Percentiles rank a stretch among this genome's conserved stretches.
Evolutionary conservation across 345 rosid species (phyloP).

Genomic region (Eucalyptus polybractea): DNA sequence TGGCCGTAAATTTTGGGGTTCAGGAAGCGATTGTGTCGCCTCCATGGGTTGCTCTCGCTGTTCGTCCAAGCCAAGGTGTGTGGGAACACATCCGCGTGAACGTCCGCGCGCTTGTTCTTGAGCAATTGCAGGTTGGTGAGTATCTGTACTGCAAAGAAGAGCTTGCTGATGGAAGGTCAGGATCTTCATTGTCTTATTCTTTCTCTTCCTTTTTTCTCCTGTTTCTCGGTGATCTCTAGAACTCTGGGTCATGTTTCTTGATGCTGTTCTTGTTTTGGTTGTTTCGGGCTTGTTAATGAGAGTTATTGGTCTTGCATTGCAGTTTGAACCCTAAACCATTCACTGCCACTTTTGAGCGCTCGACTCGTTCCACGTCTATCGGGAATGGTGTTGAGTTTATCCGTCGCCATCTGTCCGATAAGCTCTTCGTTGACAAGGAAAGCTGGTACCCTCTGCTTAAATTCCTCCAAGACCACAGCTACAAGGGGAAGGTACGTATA

Average conservation of each 20-base stretch:
- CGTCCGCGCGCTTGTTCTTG: slow-evolving; percentile 64
- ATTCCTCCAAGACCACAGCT: slow-evolving; percentile 14
- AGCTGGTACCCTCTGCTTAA: fast-evolving
- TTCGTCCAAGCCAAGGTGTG: slow-evolving; percentile 88
- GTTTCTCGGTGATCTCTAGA: background rate
- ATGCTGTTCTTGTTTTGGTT: background rate
- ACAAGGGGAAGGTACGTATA: slow-evolving; percentile 46
- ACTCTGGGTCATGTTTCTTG: background rate
- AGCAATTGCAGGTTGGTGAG: slow-evolving; percentile 33
- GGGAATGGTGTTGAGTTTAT: slow-evolving; percentile 92
- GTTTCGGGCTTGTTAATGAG: background rate
- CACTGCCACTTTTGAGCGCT: slow-evolving; percentile 59
- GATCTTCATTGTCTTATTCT: too few species aligned
- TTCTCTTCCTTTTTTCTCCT: too few species aligned
- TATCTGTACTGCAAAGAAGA: too few species aligned
- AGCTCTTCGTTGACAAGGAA: slow-evolving; percentile 77
- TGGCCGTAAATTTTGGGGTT: slow-evolving; percentile 10
- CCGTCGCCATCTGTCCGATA: slow-evolving; percentile 73
- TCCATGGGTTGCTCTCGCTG: slow-evolving; percentile 88
- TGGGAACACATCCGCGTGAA: slow-evolving; percentile 83
- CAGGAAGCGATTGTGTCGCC: slow-evolving; percentile 85
- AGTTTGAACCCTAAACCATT: slow-evolving; percentile 56
- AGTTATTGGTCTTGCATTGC: background rate
- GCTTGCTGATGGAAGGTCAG: too few species aligned
- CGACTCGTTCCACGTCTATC: slow-evolving; percentile 59